Base-by-base conservation (phyloP, 176 grass and related monocot species). In the Carex kokanica region DNA sequence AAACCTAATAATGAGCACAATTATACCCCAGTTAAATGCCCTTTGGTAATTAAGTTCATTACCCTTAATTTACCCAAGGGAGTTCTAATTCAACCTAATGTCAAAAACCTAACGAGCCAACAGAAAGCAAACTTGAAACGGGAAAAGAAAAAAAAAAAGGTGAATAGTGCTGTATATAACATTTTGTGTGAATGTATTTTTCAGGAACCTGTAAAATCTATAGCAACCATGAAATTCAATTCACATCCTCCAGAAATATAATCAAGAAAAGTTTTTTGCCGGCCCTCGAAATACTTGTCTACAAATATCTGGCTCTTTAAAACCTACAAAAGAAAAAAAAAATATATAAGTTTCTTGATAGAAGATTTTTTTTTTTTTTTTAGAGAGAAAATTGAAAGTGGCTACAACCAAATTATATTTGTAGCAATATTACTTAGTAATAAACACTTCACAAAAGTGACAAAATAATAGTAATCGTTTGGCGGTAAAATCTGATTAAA, bases 151-250 rank as follows among this genome's bases (percentile, higher is more conserved):
- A 31, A 75, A 15, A 25, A 75, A 31, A 25, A 54, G 13, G 49
- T 55, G 0, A 77, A 14, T 53, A 8, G n/a, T 27, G 31, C 18
- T 81, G 27, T 4, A 81, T 43, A 17, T 62, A 54, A 25, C 8
- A 61, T 45, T 81, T 81, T 61, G 57, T 61, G 38, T 1, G 12
- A 45, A 43, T 81, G 17, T 67, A 67, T 23, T 43, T 82, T 49
- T 60, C 56, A 43, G 63, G 83, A 53, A 99, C 96, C 96, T 93
- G 96, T 99, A 60, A 93, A 99, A 89, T 99, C 96, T 80, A 99
- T 59, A n/a, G 93, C 96, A 61, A 99, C 96, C 91, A 99, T 93
- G 83, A 99, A 91, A 82, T 93, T 99, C 69, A 95, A 79, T 78
- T 95, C 91, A 67, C 86, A 93, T 64, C 96, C 96, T 84, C 75